Evolutionary conservation across 2,329 filamentous ascomycete species (phyloP), one percentile per base, ranked within the genome.

Genomic region (Xylaria sp.): DNA sequence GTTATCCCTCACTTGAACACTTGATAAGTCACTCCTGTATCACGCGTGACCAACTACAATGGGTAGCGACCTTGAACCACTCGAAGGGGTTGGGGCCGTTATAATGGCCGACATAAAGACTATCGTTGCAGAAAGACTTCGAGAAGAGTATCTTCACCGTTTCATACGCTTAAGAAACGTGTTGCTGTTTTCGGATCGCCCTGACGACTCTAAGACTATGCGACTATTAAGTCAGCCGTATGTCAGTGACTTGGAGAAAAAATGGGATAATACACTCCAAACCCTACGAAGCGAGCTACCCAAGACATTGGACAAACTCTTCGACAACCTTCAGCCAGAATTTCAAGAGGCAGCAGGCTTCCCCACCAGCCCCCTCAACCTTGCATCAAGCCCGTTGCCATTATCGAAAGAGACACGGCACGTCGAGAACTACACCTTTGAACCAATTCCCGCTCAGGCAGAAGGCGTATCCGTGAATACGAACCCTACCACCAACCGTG

Each of bases 201-300:
- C 51, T 0, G 46, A 51, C 9, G 65, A 49, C 26, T 28, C 38
- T 31, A 26, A 67, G 9, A 58, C 38, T 15, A 46, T n/a, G 31
- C 61, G 57, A 17, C 23, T 58, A 1, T 38, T 67, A 10, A 61
- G 53, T 36, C 20, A 17, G 1, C 38, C 46, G 40, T 20, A 31
- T 17, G 44, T 67, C 31, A 33, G n/a, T 4, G 7, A 1, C 1
- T n/a, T 70, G 11, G 57, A 65, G 28, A 28, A 62, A 13, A 53
- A 20, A 38, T 68, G 60, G 61, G 15, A 46, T n/a, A 23, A 11
- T 23, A n/a, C 54, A 17, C 51, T 65, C 11, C 49, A 59, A 38
- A 31, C 26, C 17, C 36, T 70, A 3, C 64, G 61, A 59, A 46
- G 26, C 13, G 65, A 62, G 9, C 42, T 70, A 28, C 65, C 65